Evolutionary conservation across 1,139 yeast genomes (phyloP), one percentile per base, ranked within the genome.

Genomic region (Diutina mesorugosa): DNA sequence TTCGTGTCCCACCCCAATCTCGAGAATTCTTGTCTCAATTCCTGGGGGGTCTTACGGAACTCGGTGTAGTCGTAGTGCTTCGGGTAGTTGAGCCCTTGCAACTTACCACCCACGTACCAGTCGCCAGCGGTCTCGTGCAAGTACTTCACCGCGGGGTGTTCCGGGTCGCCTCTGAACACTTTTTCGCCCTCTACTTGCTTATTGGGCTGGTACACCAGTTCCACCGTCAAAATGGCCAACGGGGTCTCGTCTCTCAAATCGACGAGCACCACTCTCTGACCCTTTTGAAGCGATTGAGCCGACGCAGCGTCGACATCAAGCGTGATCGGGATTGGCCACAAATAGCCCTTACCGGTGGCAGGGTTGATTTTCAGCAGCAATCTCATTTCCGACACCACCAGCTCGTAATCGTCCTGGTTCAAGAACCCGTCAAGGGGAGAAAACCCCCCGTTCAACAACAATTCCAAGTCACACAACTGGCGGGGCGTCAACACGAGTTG

Each of bases 101-200:
- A 66, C 55, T 84, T 78, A 64, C 98, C 98, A 65, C 98, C 98
- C 56, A 91, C 76, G 71, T 91, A 90, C 65, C 76, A 81, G 45
- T 89, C 96, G 66, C 93, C 91, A 55, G 91, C 93, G 56, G 79
- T 77, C 61, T 87, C 84, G 66, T 72, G 68, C 64, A 91, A 78
- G 71, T 89, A 91, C 65, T 77, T 79, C 65, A 87, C 77, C 26
- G 98, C 97, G 21, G 98, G 98, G 71, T 91, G 98, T 69, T 91
- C 98, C 54, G 96, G 93, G 70, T 91, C 98, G 61, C 98, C 98
- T 69, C 98, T 83, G 74, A 90, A 91, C 29, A 90, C 97, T 66
- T 85, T 79, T 62, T 83, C 72, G 58, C 97, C 97, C 74, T 91
- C 98, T 47, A 68, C 68, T 57, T 74, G 66, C 77, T 91, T 91